These are phyloP conservation scores for Phytophthora idaei DNA, from an alignment of 352 stramenopile species.

Conservation along the genomic window DNA sequence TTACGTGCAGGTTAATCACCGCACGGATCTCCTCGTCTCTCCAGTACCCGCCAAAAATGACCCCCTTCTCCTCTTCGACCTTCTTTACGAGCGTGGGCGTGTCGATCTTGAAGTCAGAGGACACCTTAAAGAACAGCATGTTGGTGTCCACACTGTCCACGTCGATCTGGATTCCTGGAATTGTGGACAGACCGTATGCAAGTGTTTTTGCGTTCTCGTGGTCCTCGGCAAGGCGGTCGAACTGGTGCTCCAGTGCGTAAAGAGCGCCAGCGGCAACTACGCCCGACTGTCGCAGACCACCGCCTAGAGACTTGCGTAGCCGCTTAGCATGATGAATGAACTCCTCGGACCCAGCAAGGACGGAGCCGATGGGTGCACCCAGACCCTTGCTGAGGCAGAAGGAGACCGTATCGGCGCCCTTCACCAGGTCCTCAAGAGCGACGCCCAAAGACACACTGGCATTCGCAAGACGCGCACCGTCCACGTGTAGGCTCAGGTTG, in stretches of 20 bases:
- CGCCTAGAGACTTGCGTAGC: slow-evolving; percentile 95
- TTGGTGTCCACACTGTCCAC: slow-evolving; percentile 81
- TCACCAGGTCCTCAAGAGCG: slow-evolving; percentile 78
- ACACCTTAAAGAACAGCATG: slow-evolving; percentile 83
- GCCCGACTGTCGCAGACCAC: slow-evolving; percentile 96
- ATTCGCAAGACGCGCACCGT: slow-evolving; percentile 96
- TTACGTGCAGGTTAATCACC: slow-evolving; percentile 80
- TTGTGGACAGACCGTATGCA: slow-evolving; percentile 61
- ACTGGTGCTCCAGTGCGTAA: slow-evolving; percentile 89
- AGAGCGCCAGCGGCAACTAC: slow-evolving; percentile 92
- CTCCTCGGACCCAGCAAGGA: slow-evolving; percentile 89
- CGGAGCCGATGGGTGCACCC: slow-evolving; percentile 91
- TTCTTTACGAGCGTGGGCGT: slow-evolving; percentile 52
- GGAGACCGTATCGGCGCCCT: slow-evolving; percentile 89
- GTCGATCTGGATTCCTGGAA: slow-evolving; percentile 74
- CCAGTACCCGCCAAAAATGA: slow-evolving; percentile 76
- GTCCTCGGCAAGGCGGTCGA: slow-evolving; percentile 81
- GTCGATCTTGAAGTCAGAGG: slow-evolving; percentile 58
- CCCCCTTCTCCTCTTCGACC: slow-evolving; percentile 66
- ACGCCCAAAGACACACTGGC: slow-evolving; percentile 83
- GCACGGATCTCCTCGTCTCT: slow-evolving; percentile 67
- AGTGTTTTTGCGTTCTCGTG: slow-evolving; percentile 82
- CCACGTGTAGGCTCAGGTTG: slow-evolving; percentile 93
- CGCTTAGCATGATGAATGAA: slow-evolving; percentile 91
- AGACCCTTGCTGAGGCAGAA: slow-evolving; percentile 97